phyloP scores from a whole-genome alignment of 2,329 filamentous ascomycete species.

The Sclerotinia borealis region DNA sequence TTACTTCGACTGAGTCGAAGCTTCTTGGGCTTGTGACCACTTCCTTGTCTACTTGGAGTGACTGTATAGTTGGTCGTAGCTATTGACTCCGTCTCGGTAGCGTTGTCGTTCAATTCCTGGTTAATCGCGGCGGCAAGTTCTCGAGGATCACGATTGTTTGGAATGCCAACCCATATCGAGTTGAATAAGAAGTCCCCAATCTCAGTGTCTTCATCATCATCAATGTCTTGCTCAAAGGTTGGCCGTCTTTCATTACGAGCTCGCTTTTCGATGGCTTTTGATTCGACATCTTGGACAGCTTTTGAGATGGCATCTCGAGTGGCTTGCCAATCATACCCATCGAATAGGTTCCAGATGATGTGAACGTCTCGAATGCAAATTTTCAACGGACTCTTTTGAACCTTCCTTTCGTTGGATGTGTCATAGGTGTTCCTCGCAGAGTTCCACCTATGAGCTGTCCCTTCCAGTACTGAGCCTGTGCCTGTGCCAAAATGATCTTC shows the following conservation, averaged over 20 bases:
- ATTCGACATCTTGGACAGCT: constrained; percentile 82
- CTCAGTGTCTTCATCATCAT: constrained; percentile 76
- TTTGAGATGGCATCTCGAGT: constrained; percentile 83
- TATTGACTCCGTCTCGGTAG: constrained; percentile 84
- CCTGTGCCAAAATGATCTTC: constrained; percentile 70
- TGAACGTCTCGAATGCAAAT: constrained; percentile 81
- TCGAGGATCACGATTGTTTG: constrained; percentile 75
- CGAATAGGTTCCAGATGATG: constrained; percentile 95
- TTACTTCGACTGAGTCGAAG: constrained; percentile 78
- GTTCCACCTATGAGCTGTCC: constrained; percentile 73
- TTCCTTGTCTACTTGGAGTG: constrained; percentile 46
- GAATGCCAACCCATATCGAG: constrained; percentile 94
- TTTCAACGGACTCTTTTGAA: constrained; percentile 64
- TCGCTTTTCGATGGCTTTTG: constrained; percentile 70
- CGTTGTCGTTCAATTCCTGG: constrained; percentile 75
- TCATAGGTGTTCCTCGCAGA: constrained; percentile 71
- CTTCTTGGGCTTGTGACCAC: constrained; percentile 40
- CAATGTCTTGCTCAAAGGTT: constrained; percentile 56
- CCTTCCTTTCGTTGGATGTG: constrained; percentile 52
- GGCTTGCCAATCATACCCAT: constrained; percentile 92
- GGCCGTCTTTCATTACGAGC: constrained; percentile 50
- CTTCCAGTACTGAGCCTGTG: constrained; percentile 51
- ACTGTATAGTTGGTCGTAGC: constrained; percentile 66
- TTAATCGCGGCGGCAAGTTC: constrained; percentile 83
- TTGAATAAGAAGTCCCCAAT: constrained; percentile 98